Evolutionary conservation across 306 rosid species (phyloP).

Genomic region (Medicago truncatula): MtrunA17r5.0-ANR NC_053049.1:47804501-47805000

Average conservation of each 20-base stretch:
- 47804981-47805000: conserved; percentile 30
- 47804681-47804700: conserved; percentile 55
- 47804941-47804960: conserved; percentile 20
- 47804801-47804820: conserved; percentile 58
- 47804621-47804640: conserved; percentile 43
- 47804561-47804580: conserved; percentile 41
- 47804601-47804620: conserved; percentile 41
- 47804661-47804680: conserved; percentile 50
- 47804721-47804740: conserved; percentile 27
- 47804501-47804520: conserved; percentile 32
- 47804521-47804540: not conserved
- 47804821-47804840: conserved; percentile 55
- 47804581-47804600: conserved; percentile 51
- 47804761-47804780: conserved; percentile 83
- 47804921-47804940: conserved; percentile 17
- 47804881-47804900: conserved; percentile 68
- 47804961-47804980: conserved; percentile 11
- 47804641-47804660: conserved; percentile 35
- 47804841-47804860: conserved; percentile 61
- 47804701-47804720: conserved; percentile 57
- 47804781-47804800: conserved; percentile 64
- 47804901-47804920: conserved; percentile 5
- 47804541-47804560: conserved; percentile 32
- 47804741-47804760: conserved; percentile 53
- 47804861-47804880: conserved; percentile 51